phyloP scores from a whole-genome alignment of 1,284 basidiomycete species.

The Ganoderma sinense region DNA sequence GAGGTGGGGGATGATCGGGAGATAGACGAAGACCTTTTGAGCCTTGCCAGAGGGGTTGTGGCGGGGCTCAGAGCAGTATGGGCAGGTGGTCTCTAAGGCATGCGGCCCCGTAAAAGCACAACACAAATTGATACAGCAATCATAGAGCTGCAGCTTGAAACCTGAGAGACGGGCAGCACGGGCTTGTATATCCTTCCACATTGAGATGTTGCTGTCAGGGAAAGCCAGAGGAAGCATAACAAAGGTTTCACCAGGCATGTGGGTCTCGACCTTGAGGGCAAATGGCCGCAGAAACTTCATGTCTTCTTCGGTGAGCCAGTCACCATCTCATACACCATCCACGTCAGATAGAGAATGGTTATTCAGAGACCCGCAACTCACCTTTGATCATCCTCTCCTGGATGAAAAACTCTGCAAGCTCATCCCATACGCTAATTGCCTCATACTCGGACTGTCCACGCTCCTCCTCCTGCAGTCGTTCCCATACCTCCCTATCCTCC shows the following conservation, averaged over 20 bases:
- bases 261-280: slow-evolving; percentile 30
- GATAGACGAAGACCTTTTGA: slow-evolving; percentile 24
- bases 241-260: slow-evolving; percentile 32
- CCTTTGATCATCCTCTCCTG: too few species aligned
- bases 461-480: too few species aligned
- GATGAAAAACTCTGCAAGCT: too few species aligned
- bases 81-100: slow-evolving; percentile 38
- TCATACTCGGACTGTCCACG: too few species aligned
- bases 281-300: slow-evolving; percentile 21
- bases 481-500: too few species aligned
- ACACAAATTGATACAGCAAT: slow-evolving; percentile 49
- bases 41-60: slow-evolving; percentile 29
- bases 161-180: slow-evolving; percentile 35
- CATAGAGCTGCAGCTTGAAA: slow-evolving; percentile 38
- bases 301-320: slow-evolving; percentile 24
- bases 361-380: too few species aligned
- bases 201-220: slow-evolving; percentile 18
- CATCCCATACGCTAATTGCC: too few species aligned
- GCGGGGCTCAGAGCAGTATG: slow-evolving; percentile 40
- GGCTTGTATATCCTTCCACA: slow-evolving; percentile 21
- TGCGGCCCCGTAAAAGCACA: slow-evolving; percentile 41
- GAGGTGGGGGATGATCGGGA: slow-evolving; percentile 31
- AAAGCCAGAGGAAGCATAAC: slow-evolving; percentile 27
- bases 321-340: slow-evolving; percentile 21
- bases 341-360: too few species aligned